Conservation (phyloP, 306 rosid species). For the Acmispon strigosus region DNA sequence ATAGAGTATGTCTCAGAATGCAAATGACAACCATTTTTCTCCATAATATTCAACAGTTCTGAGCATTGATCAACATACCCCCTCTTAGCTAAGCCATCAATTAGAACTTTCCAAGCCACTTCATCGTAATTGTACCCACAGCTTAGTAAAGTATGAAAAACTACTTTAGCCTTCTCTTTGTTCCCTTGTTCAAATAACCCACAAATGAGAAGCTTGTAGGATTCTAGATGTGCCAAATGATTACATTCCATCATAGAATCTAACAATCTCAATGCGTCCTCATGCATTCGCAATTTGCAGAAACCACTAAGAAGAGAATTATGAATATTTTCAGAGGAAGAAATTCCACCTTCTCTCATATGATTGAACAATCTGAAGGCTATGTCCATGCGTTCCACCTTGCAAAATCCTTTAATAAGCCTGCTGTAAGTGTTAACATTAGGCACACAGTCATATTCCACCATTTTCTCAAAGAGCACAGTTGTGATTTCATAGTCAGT, state of each 20-base stretch:
- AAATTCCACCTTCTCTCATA: conserved; percentile 50
- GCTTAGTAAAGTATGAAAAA: conserved; percentile 42
- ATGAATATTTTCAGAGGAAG: conserved; percentile 46
- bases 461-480: conserved; percentile 60
- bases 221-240: conserved; percentile 63
- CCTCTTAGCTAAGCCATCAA: conserved; percentile 64
- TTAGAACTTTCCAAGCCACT: conserved; percentile 77
- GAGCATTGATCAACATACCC: conserved; percentile 59
- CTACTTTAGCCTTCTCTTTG: conserved; percentile 51
- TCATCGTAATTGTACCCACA: conserved; percentile 68
- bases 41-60: conserved; percentile 55
- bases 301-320: conserved; percentile 57
- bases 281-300: conserved; percentile 51
- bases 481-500: conserved; percentile 46
- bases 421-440: conserved; percentile 52
- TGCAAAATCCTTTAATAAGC: conserved; percentile 75
- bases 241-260: conserved; percentile 57
- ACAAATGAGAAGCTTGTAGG: conserved; percentile 62
- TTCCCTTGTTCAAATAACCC: conserved; percentile 51
- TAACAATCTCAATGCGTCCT: conserved; percentile 47
- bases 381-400: conserved; percentile 31
- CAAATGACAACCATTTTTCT: conserved; percentile 52
- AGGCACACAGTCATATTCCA: conserved; percentile 51
- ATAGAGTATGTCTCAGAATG: conserved; percentile 65
- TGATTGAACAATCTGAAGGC: conserved; percentile 47